Conservation (phyloP, 1,139 yeast genomes). For the Diutina rugosa region DNA sequence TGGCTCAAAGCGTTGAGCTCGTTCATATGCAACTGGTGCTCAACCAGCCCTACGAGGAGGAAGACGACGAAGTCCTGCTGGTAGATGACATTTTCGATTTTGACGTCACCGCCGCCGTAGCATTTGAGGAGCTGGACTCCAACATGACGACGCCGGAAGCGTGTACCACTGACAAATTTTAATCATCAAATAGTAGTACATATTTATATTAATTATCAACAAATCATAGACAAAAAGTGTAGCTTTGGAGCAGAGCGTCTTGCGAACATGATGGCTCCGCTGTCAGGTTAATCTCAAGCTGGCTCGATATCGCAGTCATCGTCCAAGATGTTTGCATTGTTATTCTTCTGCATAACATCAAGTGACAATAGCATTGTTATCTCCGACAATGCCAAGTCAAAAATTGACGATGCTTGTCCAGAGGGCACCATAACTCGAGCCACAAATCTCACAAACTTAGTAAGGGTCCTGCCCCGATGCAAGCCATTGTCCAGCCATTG, state of each 20-base stretch:
- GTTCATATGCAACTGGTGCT: neutral
- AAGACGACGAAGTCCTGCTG: neutral
- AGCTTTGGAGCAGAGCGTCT: too few relatives aligned
- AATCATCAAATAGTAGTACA: neutral
- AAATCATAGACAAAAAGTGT: too few relatives aligned
- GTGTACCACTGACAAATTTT: neutral
- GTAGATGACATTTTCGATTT: neutral
- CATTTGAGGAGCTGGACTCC: conserved; percentile 2
- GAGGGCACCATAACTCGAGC: neutral
- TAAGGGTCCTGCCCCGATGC: neutral
- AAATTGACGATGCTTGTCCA: neutral
- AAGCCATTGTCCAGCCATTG: neutral
- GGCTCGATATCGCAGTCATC: too few relatives aligned
- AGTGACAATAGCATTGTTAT: neutral
- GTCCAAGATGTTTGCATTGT: too few relatives aligned
- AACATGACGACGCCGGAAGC: conserved; percentile 1
- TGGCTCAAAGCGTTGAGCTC: neutral
- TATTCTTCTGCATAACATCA: neutral
- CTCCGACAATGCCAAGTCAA: neutral
- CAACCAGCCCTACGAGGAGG: neutral
- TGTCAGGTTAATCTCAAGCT: too few relatives aligned
- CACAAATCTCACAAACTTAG: neutral
- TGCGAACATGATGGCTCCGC: too few relatives aligned
- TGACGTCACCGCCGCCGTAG: neutral
- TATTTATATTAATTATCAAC: neutral